Evolutionary conservation across 2,329 filamentous ascomycete genomes (phyloP), one percentile per base, ranked within the genome.

Genomic region (Aciculosporium take): DNA sequence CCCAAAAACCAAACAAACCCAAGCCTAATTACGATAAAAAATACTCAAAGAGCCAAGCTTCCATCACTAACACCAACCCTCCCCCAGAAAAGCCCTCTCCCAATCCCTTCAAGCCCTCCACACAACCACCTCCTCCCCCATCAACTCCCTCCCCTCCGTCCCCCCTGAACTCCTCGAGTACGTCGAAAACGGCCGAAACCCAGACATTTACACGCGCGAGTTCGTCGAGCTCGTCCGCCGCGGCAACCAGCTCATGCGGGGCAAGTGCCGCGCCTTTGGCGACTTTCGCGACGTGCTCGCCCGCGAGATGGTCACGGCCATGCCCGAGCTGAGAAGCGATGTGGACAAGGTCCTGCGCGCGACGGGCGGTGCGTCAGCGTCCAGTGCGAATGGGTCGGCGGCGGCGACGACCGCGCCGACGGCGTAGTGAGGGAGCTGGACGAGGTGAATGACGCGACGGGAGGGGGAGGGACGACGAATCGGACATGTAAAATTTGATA

Each of bases 191-290:
- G 78, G 79, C 34, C 76, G 79, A 39, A 83, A 83, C 63, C 79
- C 79, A 2, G 79, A 83, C 60, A 82, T 83, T 51, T 83, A 83
- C 66, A 83, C 79, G 41, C 69, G 79, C 53, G 79, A 83, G 63
- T 82, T 83, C 52, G 77, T 82, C 53, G 79, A 83, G 70, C 66
- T 79, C 40, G 76, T 79, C 20, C 64, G 77, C 41, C 66, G 76
- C 36, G 67, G 71, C 31, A 83, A 83, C 62, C 79, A 82, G 66
- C 63, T 79, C 46, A 69, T 79, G 64, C 68, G 71, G 51, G 79
- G 79, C 42, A 82, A 81, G 65, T 65, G 69, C 58, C 57, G 61
- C 51, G 78, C 77, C 28, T 83, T 81, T 54, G 65, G 56, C 9
- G 51, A 59, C 24, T 81, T 83, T 55, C 63, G 76, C 40, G 76